Evolutionary conservation across 148 eudicot genomes (phyloP).

Genomic region (Rhododendron ferrugineum): DNA sequence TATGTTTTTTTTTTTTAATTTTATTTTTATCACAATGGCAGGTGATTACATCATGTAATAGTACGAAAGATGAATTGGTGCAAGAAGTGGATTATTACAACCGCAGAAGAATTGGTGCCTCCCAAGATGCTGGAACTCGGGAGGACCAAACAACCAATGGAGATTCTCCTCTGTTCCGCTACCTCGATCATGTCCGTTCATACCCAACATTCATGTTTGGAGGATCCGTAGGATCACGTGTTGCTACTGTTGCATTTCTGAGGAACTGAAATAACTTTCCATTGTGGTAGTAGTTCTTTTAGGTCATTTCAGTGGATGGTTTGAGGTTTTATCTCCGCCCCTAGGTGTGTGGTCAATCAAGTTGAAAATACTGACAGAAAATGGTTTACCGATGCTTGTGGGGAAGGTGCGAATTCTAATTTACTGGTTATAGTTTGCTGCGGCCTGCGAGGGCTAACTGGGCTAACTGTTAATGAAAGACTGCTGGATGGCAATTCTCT

Average conservation of each 20-base stretch:
- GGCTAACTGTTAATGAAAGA: neutral
- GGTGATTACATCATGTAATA: conserved; percentile 91
- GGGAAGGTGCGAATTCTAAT: neutral
- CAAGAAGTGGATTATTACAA: conserved; percentile 74
- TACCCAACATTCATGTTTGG: conserved; percentile 96
- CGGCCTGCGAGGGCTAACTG: neutral
- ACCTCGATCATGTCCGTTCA: conserved; percentile 74
- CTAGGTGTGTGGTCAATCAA: neutral
- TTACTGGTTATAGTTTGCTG: neutral
- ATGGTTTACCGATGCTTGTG: neutral
- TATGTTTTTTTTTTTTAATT: neutral
- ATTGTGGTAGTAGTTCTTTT: neutral
- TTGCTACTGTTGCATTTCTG: conserved; percentile 86
- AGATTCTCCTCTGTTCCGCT: conserved; percentile 42
- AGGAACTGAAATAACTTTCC: conserved; percentile 34
- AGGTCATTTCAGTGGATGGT: neutral
- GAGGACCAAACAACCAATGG: conserved; percentile 24
- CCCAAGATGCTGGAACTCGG: conserved; percentile 29
- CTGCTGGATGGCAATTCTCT: neutral
- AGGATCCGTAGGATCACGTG: conserved; percentile 88
- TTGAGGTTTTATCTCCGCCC: neutral
- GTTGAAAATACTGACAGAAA: neutral
- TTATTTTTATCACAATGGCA: conserved; percentile 7
- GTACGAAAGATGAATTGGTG: conserved; percentile 84
- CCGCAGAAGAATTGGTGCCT: conserved; percentile 36